phyloP scores from a whole-genome alignment of 2,329 filamentous ascomycete species.

The Coleophoma eucalyptorum region DNA sequence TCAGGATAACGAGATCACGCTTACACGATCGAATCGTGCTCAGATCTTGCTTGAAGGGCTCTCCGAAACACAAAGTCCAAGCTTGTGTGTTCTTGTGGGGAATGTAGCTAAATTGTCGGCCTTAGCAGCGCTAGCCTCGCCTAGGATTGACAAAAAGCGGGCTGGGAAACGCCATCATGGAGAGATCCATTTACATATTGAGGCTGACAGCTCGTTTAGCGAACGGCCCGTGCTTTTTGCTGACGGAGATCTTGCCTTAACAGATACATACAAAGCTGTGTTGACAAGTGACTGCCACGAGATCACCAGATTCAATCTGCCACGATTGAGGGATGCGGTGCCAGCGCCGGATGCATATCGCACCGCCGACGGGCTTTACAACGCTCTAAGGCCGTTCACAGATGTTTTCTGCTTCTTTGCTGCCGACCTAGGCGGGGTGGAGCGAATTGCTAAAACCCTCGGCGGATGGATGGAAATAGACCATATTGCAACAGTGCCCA shows the following conservation, averaged over 20 bases:
- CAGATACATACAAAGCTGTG: conserved; percentile 6
- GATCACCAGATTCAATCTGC: conserved; percentile 8
- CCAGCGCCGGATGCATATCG: not conserved
- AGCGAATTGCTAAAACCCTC: conserved; percentile 15
- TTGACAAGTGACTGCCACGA: conserved; percentile 11
- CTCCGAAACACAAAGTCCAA: not conserved
- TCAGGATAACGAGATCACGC: too few relatives aligned
- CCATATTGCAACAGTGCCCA: conserved; percentile 12
- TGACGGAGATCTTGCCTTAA: conserved; percentile 12
- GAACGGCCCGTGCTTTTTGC: conserved; percentile 16
- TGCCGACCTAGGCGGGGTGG: conserved; percentile 19
- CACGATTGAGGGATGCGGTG: conserved; percentile 4
- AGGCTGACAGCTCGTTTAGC: conserved; percentile 14
- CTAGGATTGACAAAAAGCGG: not conserved
- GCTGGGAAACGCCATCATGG: conserved; percentile 8
- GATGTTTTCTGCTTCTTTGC: conserved; percentile 26
- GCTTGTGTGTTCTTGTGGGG: not conserved
- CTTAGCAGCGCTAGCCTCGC: not conserved
- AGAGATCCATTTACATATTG: conserved; percentile 19
- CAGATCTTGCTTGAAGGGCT: too few relatives aligned
- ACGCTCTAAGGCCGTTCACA: conserved; percentile 18
- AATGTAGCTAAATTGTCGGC: not conserved
- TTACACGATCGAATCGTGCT: too few relatives aligned
- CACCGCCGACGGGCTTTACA: conserved; percentile 14
- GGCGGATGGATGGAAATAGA: conserved; percentile 15